Base-by-base conservation (phyloP, 148 eudicot genomes). In the Fallopia convolvulus region DNA sequence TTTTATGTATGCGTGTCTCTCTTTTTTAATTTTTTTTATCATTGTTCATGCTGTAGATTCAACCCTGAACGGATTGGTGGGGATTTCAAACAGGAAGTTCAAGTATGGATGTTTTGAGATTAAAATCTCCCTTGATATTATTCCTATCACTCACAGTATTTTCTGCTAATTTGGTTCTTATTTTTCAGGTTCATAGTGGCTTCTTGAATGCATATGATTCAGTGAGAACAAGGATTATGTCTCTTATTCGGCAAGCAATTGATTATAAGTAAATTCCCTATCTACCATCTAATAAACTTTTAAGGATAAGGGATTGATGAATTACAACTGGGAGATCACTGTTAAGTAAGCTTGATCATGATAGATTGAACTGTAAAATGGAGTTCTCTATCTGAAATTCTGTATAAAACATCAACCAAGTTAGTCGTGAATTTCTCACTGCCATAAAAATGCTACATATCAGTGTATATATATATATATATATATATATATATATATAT, bases 11-110 rank as follows among this genome's bases (percentile, higher is more conserved):
- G 15, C 9, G 36, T 58, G 65, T 7, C 65, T 26, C 72, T 39
- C 8, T 39, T 68, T 68, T 4, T 12, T 30, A 11, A 30, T 4
- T 32, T 65, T 6, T 36, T 65, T 6, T 36, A 33, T 68, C 13
- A 68, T 39, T 68, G 18, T 39, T 68, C 6, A 33, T 32, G 14
- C 46, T 83, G 26, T 75, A 95, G 99, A 86, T 81, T 95, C 78
- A 95, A 95, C 76, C 99, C 99, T 50, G 99, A 92, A 85, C 87
- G 97, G 84, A 89, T 92, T 72, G 97, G 97, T 80, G 97, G 97
- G 70, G 94, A 95, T 81, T 92, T 91, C 85, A 95, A 85, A 86
- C 83, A 91, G 83, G 99, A 95, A 90, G 87, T 95, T 87, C 99
- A 95, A 84, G 99, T 92, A 85, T 74, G 77, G 58, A 68, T 68